Conservation (phyloP, 352 stramenopile species). For the Globisporangium spinosum region DNA sequence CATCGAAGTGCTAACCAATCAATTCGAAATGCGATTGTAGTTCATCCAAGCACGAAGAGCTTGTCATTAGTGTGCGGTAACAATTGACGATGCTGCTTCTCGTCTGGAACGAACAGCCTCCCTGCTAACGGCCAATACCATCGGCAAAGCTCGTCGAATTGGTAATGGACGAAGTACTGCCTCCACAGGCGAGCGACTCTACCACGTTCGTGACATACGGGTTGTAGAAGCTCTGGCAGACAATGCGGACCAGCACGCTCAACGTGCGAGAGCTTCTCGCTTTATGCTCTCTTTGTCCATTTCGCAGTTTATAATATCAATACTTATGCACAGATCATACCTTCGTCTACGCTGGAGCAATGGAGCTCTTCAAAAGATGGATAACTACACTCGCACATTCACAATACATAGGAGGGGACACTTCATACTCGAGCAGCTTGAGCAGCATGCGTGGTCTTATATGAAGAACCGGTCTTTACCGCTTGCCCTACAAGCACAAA, state of each 20-base stretch:
- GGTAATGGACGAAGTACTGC: slow-evolving; percentile 11
- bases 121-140: too few species aligned
- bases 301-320: background rate
- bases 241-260: slow-evolving; percentile 53
- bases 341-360: background rate
- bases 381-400: background rate
- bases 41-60: slow-evolving; percentile 51
- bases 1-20: background rate
- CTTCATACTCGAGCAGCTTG: background rate
- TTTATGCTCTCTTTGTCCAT: background rate
- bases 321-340: background rate
- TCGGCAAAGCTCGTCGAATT: slow-evolving; percentile 25
- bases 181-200: slow-evolving; percentile 38
- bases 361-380: background rate
- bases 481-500: background rate
- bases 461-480: slow-evolving; percentile 10
- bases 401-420: background rate
- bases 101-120: too few species aligned
- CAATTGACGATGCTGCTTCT: too few species aligned
- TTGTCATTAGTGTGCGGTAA: slow-evolving; percentile 41
- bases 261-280: slow-evolving; percentile 29
- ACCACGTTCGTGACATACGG: slow-evolving; percentile 69
- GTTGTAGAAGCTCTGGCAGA: slow-evolving; percentile 78
- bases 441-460: background rate
- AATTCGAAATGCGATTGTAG: too few species aligned